Conservation (phyloP, 106 monocot species). For the Iris macrosiphon region DNA sequence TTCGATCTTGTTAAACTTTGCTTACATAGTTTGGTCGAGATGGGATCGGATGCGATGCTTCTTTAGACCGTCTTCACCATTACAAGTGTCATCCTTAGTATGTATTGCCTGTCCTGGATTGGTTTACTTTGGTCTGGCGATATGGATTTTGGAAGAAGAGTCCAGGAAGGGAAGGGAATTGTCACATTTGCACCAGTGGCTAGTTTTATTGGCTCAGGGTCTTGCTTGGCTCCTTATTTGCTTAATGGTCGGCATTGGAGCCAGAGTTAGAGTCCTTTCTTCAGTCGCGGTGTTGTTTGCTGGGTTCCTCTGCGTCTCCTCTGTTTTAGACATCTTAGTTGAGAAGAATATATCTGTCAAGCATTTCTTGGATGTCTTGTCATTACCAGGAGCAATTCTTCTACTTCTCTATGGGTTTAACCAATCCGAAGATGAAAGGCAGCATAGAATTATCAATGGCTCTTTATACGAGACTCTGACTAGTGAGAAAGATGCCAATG, state of each 20-base stretch:
- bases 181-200: conserved; percentile 30
- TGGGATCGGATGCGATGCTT: background rate
- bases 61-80: conserved; percentile 16
- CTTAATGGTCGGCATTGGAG: conserved; percentile 1
- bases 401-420: conserved; percentile 25
- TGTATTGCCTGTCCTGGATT: conserved; percentile 40
- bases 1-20: conserved; percentile 17
- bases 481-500: background rate
- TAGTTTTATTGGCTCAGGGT: conserved; percentile 39
- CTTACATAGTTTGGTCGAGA: conserved; percentile 10
- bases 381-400: conserved; percentile 49
- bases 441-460: background rate
- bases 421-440: background rate
- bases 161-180: conserved; percentile 2
- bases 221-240: conserved; percentile 26
- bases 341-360: conserved; percentile 18
- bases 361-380: conserved; percentile 40
- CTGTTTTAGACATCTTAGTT: conserved; percentile 23
- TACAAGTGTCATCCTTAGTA: conserved; percentile 6
- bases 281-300: conserved; percentile 5
- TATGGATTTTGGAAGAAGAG: conserved; percentile 32
- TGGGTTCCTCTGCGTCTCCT: conserved; percentile 41
- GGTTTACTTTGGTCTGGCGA: conserved; percentile 31
- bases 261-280: conserved; percentile 25
- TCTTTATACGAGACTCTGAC: conserved; percentile 38